These are phyloP conservation scores for Fusarium xylarioides DNA, from an alignment of 2,329 filamentous ascomycete genomes.

Conservation along the genomic window DNA sequence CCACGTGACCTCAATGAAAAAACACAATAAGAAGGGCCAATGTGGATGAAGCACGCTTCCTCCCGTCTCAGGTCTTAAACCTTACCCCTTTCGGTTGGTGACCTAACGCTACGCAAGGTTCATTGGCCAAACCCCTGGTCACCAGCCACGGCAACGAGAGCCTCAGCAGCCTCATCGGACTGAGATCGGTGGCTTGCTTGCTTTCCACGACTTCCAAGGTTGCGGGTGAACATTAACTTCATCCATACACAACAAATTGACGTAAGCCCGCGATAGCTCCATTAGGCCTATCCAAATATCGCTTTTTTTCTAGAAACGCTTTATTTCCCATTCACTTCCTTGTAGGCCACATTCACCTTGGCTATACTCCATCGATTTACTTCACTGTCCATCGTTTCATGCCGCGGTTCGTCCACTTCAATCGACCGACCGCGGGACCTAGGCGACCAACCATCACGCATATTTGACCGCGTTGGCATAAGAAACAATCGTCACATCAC, in stretches of 20 bases:
- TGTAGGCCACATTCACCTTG: background rate
- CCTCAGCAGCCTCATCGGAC: constrained; percentile 39
- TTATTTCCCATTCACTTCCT: background rate
- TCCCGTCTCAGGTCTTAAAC: constrained; percentile 13
- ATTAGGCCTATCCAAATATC: background rate
- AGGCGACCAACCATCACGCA: constrained; percentile 38
- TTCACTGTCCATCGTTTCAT: constrained; percentile 23
- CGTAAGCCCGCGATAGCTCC: constrained; percentile 28
- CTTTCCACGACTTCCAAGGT: constrained; percentile 18
- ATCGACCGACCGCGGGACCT: constrained; percentile 39
- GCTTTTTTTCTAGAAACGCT: background rate
- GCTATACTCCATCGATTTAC: background rate
- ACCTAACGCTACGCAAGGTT: background rate
- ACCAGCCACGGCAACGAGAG: constrained; percentile 39
- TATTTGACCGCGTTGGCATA: constrained; percentile 37
- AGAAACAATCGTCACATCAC: background rate
- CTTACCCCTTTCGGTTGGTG: constrained; percentile 7
- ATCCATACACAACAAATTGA: constrained; percentile 21
- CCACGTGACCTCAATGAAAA: constrained; percentile 14
- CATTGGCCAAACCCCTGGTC: constrained; percentile 23
- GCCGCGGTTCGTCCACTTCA: constrained; percentile 40
- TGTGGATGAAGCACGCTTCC: constrained; percentile 26
- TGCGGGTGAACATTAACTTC: constrained; percentile 20
- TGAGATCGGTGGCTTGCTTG: constrained; percentile 32
- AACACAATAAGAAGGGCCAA: background rate